A percentile compares a stretch with the other conserved stretches of the same genome.
Conservation (phyloP, 352 stramenopile genomes). For the Phytophthora pisi region DNA sequence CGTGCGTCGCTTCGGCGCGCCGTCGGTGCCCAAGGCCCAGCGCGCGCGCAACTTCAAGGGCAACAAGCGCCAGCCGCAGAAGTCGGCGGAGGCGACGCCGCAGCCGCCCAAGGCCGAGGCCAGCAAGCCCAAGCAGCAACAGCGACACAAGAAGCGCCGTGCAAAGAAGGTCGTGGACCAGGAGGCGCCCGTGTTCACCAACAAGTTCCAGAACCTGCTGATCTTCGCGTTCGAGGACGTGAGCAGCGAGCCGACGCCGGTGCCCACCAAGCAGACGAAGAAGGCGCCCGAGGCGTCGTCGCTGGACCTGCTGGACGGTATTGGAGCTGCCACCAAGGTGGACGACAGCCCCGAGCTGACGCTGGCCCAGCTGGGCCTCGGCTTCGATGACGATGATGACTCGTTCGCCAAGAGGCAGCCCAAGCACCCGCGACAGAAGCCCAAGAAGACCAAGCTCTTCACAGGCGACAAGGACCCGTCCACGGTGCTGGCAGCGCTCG, state of each 20-base stretch:
- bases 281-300: constrained; percentile 14
- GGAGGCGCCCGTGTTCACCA: constrained; percentile 65
- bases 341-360: constrained; percentile 40
- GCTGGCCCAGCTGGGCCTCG: constrained; percentile 57
- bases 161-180: constrained; percentile 12
- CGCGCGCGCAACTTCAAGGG: constrained; percentile 59
- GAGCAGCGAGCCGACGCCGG: constrained; percentile 1
- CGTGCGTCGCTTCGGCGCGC: constrained; percentile 38
- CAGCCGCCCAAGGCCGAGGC: neutral
- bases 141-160: constrained; percentile 31
- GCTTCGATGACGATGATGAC: constrained; percentile 32
- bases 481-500: constrained; percentile 37
- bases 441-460: constrained; percentile 50
- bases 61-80: constrained; percentile 26
- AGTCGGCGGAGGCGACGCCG: neutral
- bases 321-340: constrained; percentile 27
- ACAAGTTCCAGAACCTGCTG: constrained; percentile 87
- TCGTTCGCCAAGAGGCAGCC: constrained; percentile 43
- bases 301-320: constrained; percentile 29
- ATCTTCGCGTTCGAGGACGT: constrained; percentile 72
- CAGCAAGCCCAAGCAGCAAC: constrained; percentile 17
- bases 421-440: constrained; percentile 39
- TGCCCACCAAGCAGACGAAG: neutral
- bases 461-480: constrained; percentile 35
- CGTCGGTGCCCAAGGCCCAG: constrained; percentile 45